A percentile compares a stretch with the other conserved stretches of the same genome.
Evolutionary conservation across 2,329 filamentous ascomycete species (phyloP).

Genomic region (Pleomassaria siparia): DNA sequence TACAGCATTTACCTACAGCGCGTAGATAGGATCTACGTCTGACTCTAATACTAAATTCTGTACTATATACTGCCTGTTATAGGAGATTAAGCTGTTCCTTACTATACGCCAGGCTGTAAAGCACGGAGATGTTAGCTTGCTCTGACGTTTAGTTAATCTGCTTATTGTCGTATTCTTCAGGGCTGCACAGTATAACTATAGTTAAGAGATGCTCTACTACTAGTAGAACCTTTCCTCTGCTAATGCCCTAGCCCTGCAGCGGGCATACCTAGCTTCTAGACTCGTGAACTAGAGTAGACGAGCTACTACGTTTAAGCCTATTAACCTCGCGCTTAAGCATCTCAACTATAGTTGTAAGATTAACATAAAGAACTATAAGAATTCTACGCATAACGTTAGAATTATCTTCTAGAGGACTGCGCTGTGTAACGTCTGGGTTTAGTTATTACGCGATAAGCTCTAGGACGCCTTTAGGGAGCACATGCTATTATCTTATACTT

Average conservation of each 20-base stretch:
- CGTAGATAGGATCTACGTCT: background rate
- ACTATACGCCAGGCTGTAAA: background rate
- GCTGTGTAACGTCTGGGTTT: no score
- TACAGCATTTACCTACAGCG: background rate
- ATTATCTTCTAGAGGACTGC: background rate
- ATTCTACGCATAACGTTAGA: background rate
- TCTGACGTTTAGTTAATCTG: background rate
- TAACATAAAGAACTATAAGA: background rate
- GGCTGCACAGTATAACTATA: background rate
- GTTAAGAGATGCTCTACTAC: background rate
- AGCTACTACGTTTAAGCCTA: background rate
- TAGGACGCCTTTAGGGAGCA: no score
- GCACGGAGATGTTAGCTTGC: background rate
- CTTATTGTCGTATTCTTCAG: background rate
- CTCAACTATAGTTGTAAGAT: background rate
- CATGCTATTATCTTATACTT: no score
- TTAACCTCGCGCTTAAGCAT: background rate
- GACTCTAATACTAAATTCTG: background rate
- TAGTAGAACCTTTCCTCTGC: background rate
- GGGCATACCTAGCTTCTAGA: no score
- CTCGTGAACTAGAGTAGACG: background rate
- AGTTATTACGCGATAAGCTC: no score
- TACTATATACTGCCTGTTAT: background rate
- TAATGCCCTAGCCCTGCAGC: no score
- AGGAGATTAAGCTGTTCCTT: background rate